Conservation (phyloP, 306 rosid genomes). For the peach (Prunus persica) region Prunus_persica_NCBIv2 NC_034015.1:15090001-15090500, state of each 20-base stretch:
- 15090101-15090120: conserved; percentile 20
- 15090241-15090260: conserved; percentile 4
- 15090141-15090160: conserved; percentile 19
- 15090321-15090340: conserved; percentile 32
- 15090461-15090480: conserved; percentile 28
- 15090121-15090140: conserved; percentile 10
- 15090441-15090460: conserved; percentile 6
- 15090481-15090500: conserved; percentile 14
- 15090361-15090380: not conserved
- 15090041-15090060: conserved; percentile 12
- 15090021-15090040: conserved; percentile 19
- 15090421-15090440: conserved; percentile 25
- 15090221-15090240: conserved; percentile 26
- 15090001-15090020: conserved; percentile 24
- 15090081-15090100: not conserved
- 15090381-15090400: conserved; percentile 9
- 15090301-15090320: conserved; percentile 27
- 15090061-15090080: conserved; percentile 8
- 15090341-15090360: conserved; percentile 23
- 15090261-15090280: conserved; percentile 20
- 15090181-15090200: conserved; percentile 13
- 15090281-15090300: not conserved
- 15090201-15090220: conserved; percentile 17
- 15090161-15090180: conserved; percentile 14
- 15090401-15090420: conserved; percentile 13